Evolutionary conservation across 441 rosid genomes (phyloP).

Genomic region (Eutrema salsugineum): DNA sequence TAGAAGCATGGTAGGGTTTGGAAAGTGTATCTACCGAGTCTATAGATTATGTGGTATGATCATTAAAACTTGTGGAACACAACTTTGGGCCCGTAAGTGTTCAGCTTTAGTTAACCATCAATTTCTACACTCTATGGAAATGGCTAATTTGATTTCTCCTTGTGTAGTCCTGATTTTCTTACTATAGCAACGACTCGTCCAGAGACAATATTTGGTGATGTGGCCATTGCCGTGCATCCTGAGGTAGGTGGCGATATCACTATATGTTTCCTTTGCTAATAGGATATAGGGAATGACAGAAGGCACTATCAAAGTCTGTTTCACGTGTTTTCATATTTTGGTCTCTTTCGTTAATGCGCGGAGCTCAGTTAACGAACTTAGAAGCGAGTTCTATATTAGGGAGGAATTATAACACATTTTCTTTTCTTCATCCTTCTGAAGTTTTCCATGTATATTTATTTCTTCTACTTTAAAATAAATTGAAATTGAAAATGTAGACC

Average conservation of each 20-base stretch:
- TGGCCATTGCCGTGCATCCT: slow-evolving; percentile 94
- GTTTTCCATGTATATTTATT: background rate
- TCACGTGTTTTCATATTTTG: background rate
- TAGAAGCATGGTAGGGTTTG: background rate
- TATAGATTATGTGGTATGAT: slow-evolving; percentile 1
- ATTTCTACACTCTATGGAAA: background rate
- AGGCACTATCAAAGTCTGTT: slow-evolving; percentile 3
- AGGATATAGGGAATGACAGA: background rate
- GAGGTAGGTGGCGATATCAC: slow-evolving; percentile 44
- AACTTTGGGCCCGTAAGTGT: background rate
- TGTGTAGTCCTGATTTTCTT: slow-evolving; percentile 73
- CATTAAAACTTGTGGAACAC: background rate
- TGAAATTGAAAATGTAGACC: background rate
- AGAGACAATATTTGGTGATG: slow-evolving; percentile 97
- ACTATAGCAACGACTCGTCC: slow-evolving; percentile 97
- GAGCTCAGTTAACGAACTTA: background rate
- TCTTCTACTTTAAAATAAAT: background rate
- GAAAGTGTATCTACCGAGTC: background rate
- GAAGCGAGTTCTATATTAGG: background rate
- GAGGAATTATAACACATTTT: background rate
- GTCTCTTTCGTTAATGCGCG: slow-evolving; percentile 1
- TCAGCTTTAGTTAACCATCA: slow-evolving; percentile 7
- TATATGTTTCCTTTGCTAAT: background rate
- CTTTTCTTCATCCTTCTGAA: background rate
- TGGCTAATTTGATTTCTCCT: slow-evolving; percentile 28